Percentiles rank a stretch among this genome's conserved stretches.
phyloP scores from a whole-genome alignment of 2,329 filamentous ascomycete genomes.

The Xylaria sp. region DNA sequence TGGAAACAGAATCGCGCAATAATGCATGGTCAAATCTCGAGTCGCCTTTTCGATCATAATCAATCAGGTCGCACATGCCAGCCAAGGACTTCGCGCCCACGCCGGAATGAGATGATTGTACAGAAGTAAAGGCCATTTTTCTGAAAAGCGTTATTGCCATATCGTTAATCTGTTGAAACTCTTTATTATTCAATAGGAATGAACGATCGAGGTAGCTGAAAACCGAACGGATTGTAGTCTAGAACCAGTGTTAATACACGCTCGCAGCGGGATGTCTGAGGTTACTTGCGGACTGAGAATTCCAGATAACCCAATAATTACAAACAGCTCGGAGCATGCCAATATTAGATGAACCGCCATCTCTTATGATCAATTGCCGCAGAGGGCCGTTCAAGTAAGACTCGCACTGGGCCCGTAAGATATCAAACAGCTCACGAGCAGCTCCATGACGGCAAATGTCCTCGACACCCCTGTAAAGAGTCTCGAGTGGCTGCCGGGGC shows the following conservation, averaged over 20 bases:
- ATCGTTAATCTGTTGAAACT: constrained; percentile 78
- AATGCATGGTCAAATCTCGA: constrained; percentile 68
- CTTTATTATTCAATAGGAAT: constrained; percentile 80
- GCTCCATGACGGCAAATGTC: constrained; percentile 85
- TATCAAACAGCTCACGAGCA: constrained; percentile 73
- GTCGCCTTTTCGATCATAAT: constrained; percentile 72
- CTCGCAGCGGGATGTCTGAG: background rate
- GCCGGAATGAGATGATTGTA: constrained; percentile 41
- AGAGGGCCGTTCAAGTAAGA: constrained; percentile 72
- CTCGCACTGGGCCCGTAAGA: constrained; percentile 73
- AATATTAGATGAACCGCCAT: constrained; percentile 64
- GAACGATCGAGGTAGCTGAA: constrained; percentile 96
- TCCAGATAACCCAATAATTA: constrained; percentile 80
- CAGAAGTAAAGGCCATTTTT: constrained; percentile 60
- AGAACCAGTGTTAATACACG: constrained; percentile 24
- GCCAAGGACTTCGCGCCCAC: constrained; percentile 54
- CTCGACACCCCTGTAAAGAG: constrained; percentile 90
- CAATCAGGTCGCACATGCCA: constrained; percentile 81
- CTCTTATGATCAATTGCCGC: constrained; percentile 62
- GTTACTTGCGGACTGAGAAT: constrained; percentile 73
- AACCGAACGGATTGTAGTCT: constrained; percentile 79
- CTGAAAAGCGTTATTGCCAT: constrained; percentile 82
- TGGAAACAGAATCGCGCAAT: constrained; percentile 79
- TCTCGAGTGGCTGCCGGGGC: constrained; percentile 80
- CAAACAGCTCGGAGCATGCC: constrained; percentile 69